Evolutionary conservation across 1,139 yeast species (phyloP).

Genomic region (Yarrowia galli): DNA sequence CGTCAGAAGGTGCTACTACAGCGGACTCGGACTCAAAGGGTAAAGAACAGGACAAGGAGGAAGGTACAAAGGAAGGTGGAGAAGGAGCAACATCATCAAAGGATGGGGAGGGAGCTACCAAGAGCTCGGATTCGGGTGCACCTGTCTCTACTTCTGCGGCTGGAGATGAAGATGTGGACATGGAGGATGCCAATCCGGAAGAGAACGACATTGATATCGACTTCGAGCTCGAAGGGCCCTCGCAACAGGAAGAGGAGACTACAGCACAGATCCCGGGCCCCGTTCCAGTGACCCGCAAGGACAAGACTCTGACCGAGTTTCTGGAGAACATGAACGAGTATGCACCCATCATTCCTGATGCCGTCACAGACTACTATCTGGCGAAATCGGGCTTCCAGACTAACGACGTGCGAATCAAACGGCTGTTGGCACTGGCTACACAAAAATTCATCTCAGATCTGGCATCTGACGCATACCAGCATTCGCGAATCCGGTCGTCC

Average conservation of each 20-base stretch:
- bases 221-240: conserved; percentile 41
- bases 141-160: conserved; percentile 33
- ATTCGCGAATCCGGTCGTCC: conserved; percentile 85
- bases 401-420: conserved; percentile 77
- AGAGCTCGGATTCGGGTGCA: conserved; percentile 30
- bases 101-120: not conserved
- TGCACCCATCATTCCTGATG: conserved; percentile 97
- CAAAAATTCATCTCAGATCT: conserved; percentile 94
- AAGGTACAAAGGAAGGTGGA: conserved; percentile 4
- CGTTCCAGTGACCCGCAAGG: conserved; percentile 70
- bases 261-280: conserved; percentile 42
- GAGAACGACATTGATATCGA: conserved; percentile 41
- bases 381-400: conserved; percentile 89
- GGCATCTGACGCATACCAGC: conserved; percentile 96
- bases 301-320: conserved; percentile 85
- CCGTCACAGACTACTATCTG: conserved; percentile 93
- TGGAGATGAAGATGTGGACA: conserved; percentile 41
- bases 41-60: not conserved
- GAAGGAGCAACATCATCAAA: not conserved
- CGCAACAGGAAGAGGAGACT: conserved; percentile 41
- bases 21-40: too few relatives aligned
- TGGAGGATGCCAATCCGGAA: conserved; percentile 44
- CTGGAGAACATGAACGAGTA: conserved; percentile 89
- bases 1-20: too few relatives aligned
- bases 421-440: conserved; percentile 90